A percentile compares a stretch with the other conserved stretches of the same genome.
phyloP scores from a whole-genome alignment of 345 rosid genomes.

The Rhizophora apiculata region DNA sequence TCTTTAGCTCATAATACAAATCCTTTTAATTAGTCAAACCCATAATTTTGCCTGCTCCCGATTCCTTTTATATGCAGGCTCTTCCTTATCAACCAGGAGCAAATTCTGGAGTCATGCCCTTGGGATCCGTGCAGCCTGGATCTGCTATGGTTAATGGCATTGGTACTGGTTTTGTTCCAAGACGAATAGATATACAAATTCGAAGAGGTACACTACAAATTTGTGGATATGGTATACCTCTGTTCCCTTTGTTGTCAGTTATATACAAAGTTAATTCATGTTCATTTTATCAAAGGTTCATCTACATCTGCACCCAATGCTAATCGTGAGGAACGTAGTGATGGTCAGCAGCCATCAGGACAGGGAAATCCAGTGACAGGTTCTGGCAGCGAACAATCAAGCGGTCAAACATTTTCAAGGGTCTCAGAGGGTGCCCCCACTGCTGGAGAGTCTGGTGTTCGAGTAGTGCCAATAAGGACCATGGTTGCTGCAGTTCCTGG shows the following conservation, averaged over 20 bases:
- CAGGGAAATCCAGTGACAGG: constrained; percentile 31
- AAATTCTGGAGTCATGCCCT: constrained; percentile 45
- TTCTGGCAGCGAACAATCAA: constrained; percentile 34
- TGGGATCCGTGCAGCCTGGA: constrained; percentile 49
- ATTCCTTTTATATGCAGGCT: constrained; percentile 43
- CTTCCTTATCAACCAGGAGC: constrained; percentile 64
- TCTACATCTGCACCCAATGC: constrained; percentile 34
- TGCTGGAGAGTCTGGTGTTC: constrained; percentile 53
- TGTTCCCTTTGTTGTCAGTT: neutral
- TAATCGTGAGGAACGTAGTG: constrained; percentile 38
- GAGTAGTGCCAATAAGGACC: constrained; percentile 62
- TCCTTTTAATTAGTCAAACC: neutral
- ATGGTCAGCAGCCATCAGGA: constrained; percentile 38
- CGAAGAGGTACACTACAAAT: constrained; percentile 48
- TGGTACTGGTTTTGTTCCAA: constrained; percentile 53
- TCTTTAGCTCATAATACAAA: constrained; percentile 7
- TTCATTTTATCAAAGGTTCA: constrained; percentile 34
- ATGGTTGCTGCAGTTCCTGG: constrained; percentile 62
- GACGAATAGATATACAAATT: constrained; percentile 77
- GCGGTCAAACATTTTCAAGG: constrained; percentile 37
- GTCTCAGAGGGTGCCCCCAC: constrained; percentile 40
- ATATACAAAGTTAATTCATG: neutral
- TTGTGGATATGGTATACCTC: constrained; percentile 3
- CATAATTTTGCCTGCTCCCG: constrained; percentile 18
- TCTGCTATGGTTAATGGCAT: constrained; percentile 46